Base-by-base conservation (phyloP, 352 stramenopile species). In the Globisporangium spiculum region DNA sequence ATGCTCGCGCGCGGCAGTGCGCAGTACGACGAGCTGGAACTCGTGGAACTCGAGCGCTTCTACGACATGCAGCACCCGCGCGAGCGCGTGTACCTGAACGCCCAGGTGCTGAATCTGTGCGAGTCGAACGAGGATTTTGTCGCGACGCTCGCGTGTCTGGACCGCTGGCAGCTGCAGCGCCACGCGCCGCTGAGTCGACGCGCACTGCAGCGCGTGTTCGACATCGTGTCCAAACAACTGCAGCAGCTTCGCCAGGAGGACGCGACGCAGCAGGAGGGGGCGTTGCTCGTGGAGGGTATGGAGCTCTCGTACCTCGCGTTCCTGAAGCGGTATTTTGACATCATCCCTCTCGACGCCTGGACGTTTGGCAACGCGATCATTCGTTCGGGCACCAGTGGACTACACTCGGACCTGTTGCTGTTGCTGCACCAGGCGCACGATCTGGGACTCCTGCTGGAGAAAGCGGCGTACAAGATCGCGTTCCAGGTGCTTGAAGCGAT, bases 61-160 rank as follows among this genome's bases (percentile, higher is more conserved):
- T 92, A 80, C 58, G 79, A 92, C 56, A 67, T 48, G 20, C 77
- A 86, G 62, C 72, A 92, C 57, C 74, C 74, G 20, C 60, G 67
- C 5, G 27, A 81, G 54, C 79, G 79, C 52, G 61, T 64, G 20
- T 54, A 74, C 16, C 57, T 92, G 38, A 86, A 88, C 61, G 71
- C 84, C 12, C 74, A 90, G 48, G 68, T 92, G 22, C 54, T 92
- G n/a, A 89, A 91, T 56, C 72, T 90, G 24, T 92, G 84, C 52
- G 79, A 88, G 50, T 83, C 80, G 2, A 88, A 86, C 57, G 70
- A 88, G 38, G 82, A 92, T 30, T 66, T 92, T 24, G 75, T 72
- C 27, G 89, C 82, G 2, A 77, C 87, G 76, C 53, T 92, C 3
- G 73, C 80, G 41, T 86, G 80, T 36, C 62, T 92, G 22, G 80